Evolutionary conservation across 2,329 filamentous ascomycete genomes (phyloP), one percentile per base, ranked within the genome.

Genomic region (Teratosphaeria destructans): DNA sequence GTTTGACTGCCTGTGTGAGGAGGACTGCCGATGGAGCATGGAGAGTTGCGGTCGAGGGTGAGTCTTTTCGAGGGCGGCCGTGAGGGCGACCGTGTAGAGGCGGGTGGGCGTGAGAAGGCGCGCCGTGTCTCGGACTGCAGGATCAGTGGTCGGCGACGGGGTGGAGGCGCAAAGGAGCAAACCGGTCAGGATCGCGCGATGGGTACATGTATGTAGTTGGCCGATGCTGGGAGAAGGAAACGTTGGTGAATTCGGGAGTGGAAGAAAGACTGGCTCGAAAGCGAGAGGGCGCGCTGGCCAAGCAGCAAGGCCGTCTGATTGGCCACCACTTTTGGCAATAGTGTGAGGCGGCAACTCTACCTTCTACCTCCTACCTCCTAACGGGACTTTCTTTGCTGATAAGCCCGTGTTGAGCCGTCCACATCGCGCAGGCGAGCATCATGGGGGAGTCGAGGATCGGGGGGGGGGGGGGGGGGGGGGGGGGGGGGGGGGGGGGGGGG

Each of bases 21-120:
- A 56, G 47, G 8, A 16, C 29, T 34, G 54, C 11, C n/a, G 35
- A 35, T 10, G 23, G 52, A 47, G 35, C 53, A 55, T 37, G 57
- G 34, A 29, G 52, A n/a, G 43, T 1, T 1, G 2, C n/a, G 16
- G 39, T n/a, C 10, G 37, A 58, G 47, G 14, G 37, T 54, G 49
- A 39, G 56, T 53, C 34, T 27, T 54, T 32, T 49, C 34, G 47
- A 34, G 53, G 54, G 32, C 35, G 58, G 58, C 58, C 54, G 39
- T 16, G 56, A 56, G 34, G 58, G 54, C 58, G 58, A 56, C 58
- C 58, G 58, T 57, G 55, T n/a, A 16, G 12, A n/a, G 11, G 32
- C 26, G 14, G 29, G 35, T 23, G 39, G 7, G 47, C 7, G 57
- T 53, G 32, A 52, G 23, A 29, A 37, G 43, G 16, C 43, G 43